Base-by-base conservation (phyloP, 1,139 yeast genomes). In the Protomyces pachydermus region DNA sequence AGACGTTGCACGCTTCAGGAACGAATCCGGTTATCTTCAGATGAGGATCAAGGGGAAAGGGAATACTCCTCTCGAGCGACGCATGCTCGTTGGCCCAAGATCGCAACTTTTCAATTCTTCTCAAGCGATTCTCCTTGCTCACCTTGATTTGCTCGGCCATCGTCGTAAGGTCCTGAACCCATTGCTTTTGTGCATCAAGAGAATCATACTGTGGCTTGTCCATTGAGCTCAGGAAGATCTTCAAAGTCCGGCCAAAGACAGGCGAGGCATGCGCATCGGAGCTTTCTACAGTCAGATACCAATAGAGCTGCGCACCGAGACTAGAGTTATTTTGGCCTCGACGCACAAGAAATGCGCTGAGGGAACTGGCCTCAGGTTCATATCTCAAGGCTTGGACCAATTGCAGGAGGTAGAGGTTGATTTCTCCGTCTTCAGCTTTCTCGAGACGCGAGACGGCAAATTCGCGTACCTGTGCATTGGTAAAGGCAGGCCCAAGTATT, bases 331-430 rank as follows among this genome's bases (percentile, higher is more conserved):
- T 45, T 8, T 51, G 25, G 5, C 55, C 56, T 12, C 54, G 53
- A 18, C 42, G 32, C 20, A 58, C 23, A 37, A 58, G 39, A 32
- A 58, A 48, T 1, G 42, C 32, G 34, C 62, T 51, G 3, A 58
- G 53, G 3, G 62, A 20, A 16, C 58, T 46, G n/a, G 42, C 38
- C 56, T 61, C 56, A 66, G 70, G 65, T 69, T 87, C 98, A 73
- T 89, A 90, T 68, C 90, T 87, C 56, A 95, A 81, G 0, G 97
- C 97, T 72, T 91, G 98, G 0, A 95, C 98, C 16, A 95, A 78
- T 74, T 95, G 98, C 65, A 95, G 80, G 67, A 95, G 76, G 71
- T 91, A 95, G 65, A 93, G 54, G 38, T 53, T 28, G 39, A 65
- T 46, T 28, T 64, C 68, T 32, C 83, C 86, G 69, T 89, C 95